Conservation (phyloP, 2,329 filamentous ascomycete genomes). For the Penicillium sp. region DNA sequence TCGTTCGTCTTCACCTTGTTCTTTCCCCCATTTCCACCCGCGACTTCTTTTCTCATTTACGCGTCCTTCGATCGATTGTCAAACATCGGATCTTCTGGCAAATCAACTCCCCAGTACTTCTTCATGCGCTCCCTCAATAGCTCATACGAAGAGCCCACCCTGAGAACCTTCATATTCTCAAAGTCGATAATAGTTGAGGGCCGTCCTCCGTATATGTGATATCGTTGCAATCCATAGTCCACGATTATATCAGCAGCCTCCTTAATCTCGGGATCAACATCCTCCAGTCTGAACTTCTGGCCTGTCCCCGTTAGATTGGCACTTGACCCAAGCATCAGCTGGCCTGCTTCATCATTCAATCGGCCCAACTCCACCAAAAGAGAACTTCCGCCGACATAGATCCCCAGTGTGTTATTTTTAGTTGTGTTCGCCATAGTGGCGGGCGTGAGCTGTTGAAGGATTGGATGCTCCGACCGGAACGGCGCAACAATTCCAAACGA, state of each 20-base stretch:
- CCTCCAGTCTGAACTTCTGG: conserved; percentile 14
- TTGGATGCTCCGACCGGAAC: not conserved
- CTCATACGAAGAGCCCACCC: conserved; percentile 7
- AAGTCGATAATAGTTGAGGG: conserved; percentile 5
- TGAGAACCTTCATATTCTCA: conserved; percentile 5
- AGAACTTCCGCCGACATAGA: not conserved
- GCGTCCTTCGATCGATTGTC: not conserved
- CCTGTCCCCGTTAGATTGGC: conserved; percentile 19
- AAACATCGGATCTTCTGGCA: not conserved
- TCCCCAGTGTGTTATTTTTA: conserved; percentile 7
- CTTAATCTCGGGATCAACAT: conserved; percentile 15
- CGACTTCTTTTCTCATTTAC: not conserved
- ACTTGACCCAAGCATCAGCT: conserved; percentile 14
- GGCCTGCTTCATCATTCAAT: conserved; percentile 4
- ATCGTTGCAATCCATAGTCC: conserved; percentile 12
- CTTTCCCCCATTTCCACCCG: not conserved
- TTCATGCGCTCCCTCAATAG: not conserved
- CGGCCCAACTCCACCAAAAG: conserved; percentile 8
- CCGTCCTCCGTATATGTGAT: conserved; percentile 6
- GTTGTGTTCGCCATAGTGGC: conserved; percentile 2
- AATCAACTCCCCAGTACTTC: not conserved
- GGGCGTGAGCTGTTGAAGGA: not conserved
- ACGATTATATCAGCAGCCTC: conserved; percentile 13
- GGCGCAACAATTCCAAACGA: conserved; percentile 11
- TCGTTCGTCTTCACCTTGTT: not conserved